Conservation (phyloP, 2,329 filamentous ascomycete genomes). For the Venturia effusa region DNA sequence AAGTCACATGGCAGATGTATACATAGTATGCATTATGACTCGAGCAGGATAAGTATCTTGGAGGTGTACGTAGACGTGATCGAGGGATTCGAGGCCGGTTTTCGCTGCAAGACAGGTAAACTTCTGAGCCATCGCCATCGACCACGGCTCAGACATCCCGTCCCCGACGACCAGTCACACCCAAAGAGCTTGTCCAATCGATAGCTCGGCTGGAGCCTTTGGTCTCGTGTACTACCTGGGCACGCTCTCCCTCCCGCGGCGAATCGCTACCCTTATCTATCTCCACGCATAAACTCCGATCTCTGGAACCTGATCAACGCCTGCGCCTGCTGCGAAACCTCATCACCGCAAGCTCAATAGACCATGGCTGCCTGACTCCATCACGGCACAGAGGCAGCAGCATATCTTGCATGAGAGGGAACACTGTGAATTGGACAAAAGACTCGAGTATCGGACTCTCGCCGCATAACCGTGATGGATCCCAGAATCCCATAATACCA, state of each 20-base stretch:
- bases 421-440: background rate
- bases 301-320: background rate
- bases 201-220: background rate
- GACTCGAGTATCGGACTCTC: background rate
- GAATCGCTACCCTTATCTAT: constrained; percentile 1
- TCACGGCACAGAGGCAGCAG: constrained; percentile 5
- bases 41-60: background rate
- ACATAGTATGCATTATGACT: background rate
- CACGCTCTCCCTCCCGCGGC: background rate
- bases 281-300: background rate
- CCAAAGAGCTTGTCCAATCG: background rate
- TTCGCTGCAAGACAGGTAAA: background rate
- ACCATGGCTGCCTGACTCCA: constrained; percentile 4
- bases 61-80: background rate
- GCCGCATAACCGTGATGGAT: constrained; percentile 3
- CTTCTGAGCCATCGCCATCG: background rate
- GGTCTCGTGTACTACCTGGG: background rate
- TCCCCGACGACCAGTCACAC: background rate
- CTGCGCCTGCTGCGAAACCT: constrained; percentile 4
- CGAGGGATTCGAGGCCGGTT: background rate
- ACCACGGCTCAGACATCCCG: background rate
- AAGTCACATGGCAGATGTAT: background rate
- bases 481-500: background rate
- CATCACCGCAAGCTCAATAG: background rate
- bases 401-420: background rate